These are phyloP conservation scores for Detonula confervacea DNA, from an alignment of 352 stramenopile species.

Conservation along the genomic window DNA sequence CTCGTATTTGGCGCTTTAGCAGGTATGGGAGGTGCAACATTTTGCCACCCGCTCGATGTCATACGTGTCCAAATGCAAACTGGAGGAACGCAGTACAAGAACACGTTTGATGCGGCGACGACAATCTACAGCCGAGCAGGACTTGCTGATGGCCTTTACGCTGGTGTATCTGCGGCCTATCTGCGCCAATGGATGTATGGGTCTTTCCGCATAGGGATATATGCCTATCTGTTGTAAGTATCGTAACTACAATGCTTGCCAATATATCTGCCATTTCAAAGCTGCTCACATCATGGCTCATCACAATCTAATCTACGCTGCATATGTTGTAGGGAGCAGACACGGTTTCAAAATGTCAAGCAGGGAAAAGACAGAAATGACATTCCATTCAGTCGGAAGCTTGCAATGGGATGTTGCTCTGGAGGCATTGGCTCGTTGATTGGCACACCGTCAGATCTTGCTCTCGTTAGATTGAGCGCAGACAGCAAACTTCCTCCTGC, in stretches of 20 bases:
- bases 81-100: slow-evolving; percentile 47
- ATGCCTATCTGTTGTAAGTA: slow-evolving; percentile 55
- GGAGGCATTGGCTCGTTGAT: slow-evolving; percentile 80
- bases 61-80: slow-evolving; percentile 55
- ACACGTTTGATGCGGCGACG: slow-evolving; percentile 49
- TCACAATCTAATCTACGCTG: no score
- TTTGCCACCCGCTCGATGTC: slow-evolving; percentile 67
- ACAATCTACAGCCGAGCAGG: slow-evolving; percentile 52
- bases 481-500: slow-evolving; percentile 55
- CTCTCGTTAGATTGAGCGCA: slow-evolving; percentile 69
- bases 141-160: slow-evolving; percentile 59
- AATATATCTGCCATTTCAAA: neutral
- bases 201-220: slow-evolving; percentile 65
- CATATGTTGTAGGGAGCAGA: slow-evolving; percentile 41
- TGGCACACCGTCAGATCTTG: slow-evolving; percentile 78
- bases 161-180: slow-evolving; percentile 63
- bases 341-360: slow-evolving; percentile 40
- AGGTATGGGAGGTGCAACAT: slow-evolving; percentile 62
- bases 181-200: slow-evolving; percentile 69
- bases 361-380: slow-evolving; percentile 45
- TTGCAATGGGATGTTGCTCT: slow-evolving; percentile 64
- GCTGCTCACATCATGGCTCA: neutral
- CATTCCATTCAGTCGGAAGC: slow-evolving; percentile 57
- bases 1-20: slow-evolving; percentile 59
- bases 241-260: no score